Evolutionary conservation across 129 eudicot genomes (phyloP).

Genomic region (Sambucus nigra): DNA sequence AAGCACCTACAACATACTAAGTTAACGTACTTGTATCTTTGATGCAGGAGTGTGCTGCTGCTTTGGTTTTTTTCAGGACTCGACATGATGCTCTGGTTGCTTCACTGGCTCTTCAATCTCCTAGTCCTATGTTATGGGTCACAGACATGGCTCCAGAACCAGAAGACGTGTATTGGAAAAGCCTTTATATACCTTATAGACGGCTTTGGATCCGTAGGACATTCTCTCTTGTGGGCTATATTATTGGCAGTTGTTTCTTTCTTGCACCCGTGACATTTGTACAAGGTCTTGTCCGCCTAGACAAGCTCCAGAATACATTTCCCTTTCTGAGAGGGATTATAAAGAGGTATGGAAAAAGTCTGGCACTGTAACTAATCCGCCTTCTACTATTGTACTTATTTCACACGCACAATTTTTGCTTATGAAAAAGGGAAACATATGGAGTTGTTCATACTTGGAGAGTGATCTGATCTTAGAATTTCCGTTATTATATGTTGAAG

Average conservation of each 20-base stretch:
- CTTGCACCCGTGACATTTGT: constrained; percentile 67
- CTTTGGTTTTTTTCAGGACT: constrained; percentile 76
- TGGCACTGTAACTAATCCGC: no score
- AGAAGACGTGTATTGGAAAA: constrained; percentile 68
- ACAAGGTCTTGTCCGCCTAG: constrained; percentile 62
- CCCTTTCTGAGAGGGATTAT: constrained; percentile 42
- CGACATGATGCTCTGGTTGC: constrained; percentile 92
- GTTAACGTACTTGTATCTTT: constrained; percentile 7
- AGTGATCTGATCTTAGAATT: no score
- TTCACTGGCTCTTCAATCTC: constrained; percentile 54
- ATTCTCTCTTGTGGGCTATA: constrained; percentile 44
- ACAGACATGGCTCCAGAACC: constrained; percentile 87
- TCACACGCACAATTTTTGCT: no score
- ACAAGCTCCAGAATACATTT: constrained; percentile 34
- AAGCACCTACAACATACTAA: background rate
- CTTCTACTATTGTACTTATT: no score
- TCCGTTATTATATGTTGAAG: no score
- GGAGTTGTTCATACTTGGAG: no score
- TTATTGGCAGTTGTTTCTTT: constrained; percentile 57
- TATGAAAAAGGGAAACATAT: no score
- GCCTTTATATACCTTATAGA: constrained; percentile 66
- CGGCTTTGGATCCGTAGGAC: constrained; percentile 80
- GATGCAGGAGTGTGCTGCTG: constrained; percentile 83
- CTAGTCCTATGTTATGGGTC: constrained; percentile 90
- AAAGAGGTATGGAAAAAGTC: constrained; percentile 57